Conservation (phyloP, 2,329 filamentous ascomycete genomes). For the Verticillium longisporum region DNA sequence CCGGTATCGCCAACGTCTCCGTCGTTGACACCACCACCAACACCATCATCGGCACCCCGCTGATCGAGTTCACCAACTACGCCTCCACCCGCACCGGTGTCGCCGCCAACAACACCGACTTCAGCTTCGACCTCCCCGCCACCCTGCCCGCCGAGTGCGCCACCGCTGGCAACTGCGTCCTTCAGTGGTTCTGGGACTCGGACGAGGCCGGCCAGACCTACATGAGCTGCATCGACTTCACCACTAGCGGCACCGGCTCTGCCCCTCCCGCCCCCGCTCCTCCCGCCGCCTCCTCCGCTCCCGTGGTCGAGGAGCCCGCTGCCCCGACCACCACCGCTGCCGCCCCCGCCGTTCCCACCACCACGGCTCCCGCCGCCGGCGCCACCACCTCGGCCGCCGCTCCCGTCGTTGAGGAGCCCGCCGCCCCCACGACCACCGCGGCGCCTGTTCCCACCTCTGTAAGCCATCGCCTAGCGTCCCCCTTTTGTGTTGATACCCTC, state of each 20-base stretch:
- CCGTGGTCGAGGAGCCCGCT: too few relatives aligned
- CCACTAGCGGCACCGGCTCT: constrained; percentile 7
- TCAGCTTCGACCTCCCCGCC: constrained; percentile 47
- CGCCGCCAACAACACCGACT: constrained; percentile 25
- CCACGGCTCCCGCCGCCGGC: constrained; percentile 4
- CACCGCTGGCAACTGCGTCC: constrained; percentile 38
- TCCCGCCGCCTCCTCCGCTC: too few relatives aligned
- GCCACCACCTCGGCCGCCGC: constrained; percentile 1
- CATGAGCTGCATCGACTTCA: constrained; percentile 56
- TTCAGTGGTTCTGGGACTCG: constrained; percentile 60
- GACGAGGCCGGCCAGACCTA: constrained; percentile 53
- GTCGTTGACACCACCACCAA: constrained; percentile 1
- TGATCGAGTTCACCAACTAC: constrained; percentile 35
- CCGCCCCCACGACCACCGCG: constrained; percentile 2
- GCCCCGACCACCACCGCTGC: background rate
- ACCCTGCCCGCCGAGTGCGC: constrained; percentile 38
- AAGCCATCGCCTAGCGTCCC: background rate
- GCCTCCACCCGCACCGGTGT: constrained; percentile 11
- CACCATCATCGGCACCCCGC: constrained; percentile 1
- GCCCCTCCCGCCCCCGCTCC: constrained; percentile 1
- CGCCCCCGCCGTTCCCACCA: constrained; percentile 4
- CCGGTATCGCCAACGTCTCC: constrained; percentile 32
- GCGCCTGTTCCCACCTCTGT: background rate
- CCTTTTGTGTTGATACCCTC: background rate
- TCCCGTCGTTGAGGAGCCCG: constrained; percentile 1